These are phyloP conservation scores for Clathrus columnatus DNA, from an alignment of 768 basidiomycete species.

Conservation along the genomic window DNA sequence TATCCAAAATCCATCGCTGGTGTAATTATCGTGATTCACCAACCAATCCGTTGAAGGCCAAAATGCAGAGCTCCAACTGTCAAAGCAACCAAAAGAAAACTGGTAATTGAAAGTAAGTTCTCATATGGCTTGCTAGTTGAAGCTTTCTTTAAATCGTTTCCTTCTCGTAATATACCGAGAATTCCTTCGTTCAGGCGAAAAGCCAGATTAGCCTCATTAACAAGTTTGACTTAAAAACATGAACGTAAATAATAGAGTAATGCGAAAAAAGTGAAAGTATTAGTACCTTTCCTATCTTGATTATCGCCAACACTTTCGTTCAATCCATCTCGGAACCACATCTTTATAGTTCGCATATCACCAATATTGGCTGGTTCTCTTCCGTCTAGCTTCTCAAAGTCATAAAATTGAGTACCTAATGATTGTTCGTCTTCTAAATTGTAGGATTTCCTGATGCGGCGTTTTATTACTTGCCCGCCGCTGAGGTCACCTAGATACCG, in stretches of 20 bases:
- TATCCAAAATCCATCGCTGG: too few relatives aligned
- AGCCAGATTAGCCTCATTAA: constrained; percentile 40
- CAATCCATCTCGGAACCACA: constrained; percentile 56
- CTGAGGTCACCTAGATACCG: constrained; percentile 75
- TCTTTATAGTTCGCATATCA: constrained; percentile 66
- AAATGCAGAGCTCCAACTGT: too few relatives aligned
- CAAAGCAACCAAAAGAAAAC: too few relatives aligned
- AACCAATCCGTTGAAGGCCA: too few relatives aligned
- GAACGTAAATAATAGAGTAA: constrained; percentile 1
- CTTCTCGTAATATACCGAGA: constrained; percentile 28
- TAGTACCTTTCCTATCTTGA: constrained; percentile 33
- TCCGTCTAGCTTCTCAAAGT: constrained; percentile 50
- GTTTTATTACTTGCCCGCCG: constrained; percentile 65
- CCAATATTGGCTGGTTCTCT: constrained; percentile 38
- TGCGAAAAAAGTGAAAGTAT: neutral
- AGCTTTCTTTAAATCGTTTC: too few relatives aligned
- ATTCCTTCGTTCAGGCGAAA: constrained; percentile 42
- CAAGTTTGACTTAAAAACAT: constrained; percentile 29
- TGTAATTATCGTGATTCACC: too few relatives aligned
- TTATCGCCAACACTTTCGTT: constrained; percentile 38
- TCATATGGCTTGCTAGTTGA: too few relatives aligned
- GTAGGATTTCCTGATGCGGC: constrained; percentile 59
- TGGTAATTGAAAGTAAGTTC: too few relatives aligned
- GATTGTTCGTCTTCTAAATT: constrained; percentile 43
- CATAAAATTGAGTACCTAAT: constrained; percentile 57